Percentiles rank a stretch among this genome's conserved stretches.
These are phyloP conservation scores for Fusarium tuaranense DNA, from an alignment of 2,329 filamentous ascomycete genomes.

Conservation along the genomic window DNA sequence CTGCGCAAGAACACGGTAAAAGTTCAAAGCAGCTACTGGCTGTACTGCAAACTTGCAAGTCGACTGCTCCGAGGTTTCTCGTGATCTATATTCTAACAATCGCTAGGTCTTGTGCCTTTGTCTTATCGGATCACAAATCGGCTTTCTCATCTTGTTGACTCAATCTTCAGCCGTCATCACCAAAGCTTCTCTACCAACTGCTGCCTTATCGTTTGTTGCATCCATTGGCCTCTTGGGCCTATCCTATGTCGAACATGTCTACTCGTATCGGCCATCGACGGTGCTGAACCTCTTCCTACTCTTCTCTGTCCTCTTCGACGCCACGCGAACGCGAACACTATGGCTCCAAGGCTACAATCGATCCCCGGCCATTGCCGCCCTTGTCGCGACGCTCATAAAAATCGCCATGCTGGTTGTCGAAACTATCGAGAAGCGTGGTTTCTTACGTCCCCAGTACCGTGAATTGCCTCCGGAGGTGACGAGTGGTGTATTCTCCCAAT, in stretches of 20 bases:
- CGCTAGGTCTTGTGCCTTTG: conserved; percentile 12
- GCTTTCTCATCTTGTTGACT: conserved; percentile 24
- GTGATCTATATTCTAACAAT: conserved; percentile 17
- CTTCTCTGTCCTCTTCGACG: conserved; percentile 28
- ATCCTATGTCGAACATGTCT: conserved; percentile 35
- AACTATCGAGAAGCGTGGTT: conserved; percentile 21
- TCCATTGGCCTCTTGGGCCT: conserved; percentile 16
- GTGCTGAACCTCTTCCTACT: conserved; percentile 30
- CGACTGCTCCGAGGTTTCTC: background rate
- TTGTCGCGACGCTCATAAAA: conserved; percentile 27
- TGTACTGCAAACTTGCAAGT: conserved; percentile 38
- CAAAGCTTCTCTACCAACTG: conserved; percentile 24
- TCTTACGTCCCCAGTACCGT: conserved; percentile 21
- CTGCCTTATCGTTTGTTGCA: conserved; percentile 22
- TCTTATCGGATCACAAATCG: conserved; percentile 22
- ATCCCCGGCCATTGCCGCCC: conserved; percentile 4
- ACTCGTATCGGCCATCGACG: conserved; percentile 34
- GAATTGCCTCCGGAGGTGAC: conserved; percentile 18
- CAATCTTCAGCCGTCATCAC: conserved; percentile 10
- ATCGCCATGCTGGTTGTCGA: conserved; percentile 17
- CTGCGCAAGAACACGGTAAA: conserved; percentile 35
- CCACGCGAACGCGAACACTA: conserved; percentile 24
- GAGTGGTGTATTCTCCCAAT: conserved; percentile 22
- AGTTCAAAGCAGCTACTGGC: conserved; percentile 29
- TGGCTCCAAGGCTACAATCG: conserved; percentile 32